Percentiles rank a stretch among this genome's conserved stretches.
phyloP scores from a whole-genome alignment of 352 stramenopile species.

The Hyaloperonospora arabidopsidis region DNA sequence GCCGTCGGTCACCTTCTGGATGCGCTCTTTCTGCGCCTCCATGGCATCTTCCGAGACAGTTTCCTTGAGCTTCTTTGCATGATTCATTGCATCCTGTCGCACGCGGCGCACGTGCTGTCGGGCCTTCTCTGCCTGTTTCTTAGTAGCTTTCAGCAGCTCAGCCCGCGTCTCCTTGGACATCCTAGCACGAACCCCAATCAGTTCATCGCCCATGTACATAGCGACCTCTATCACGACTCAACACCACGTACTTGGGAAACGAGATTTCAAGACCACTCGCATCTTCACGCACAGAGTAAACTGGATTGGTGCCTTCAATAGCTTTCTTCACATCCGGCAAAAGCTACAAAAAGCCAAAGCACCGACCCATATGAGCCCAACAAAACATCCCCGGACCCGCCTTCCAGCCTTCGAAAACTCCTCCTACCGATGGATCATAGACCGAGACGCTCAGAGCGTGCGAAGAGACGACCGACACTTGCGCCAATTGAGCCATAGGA shows the following conservation, averaged over 20 bases:
- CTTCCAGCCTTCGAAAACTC: background rate
- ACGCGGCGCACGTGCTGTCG: conserved; percentile 78
- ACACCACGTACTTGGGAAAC: conserved; percentile 64
- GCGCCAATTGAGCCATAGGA: conserved; percentile 63
- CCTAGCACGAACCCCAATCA: conserved; percentile 26
- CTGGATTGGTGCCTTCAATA: conserved; percentile 67
- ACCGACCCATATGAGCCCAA: background rate
- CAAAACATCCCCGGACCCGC: background rate
- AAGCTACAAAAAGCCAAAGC: conserved; percentile 29
- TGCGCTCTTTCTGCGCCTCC: conserved; percentile 64
- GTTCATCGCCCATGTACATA: background rate
- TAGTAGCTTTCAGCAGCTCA: conserved; percentile 67
- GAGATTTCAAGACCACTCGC: conserved; percentile 59
- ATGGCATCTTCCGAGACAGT: conserved; percentile 69
- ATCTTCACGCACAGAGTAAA: conserved; percentile 68
- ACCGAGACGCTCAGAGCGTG: conserved; percentile 65
- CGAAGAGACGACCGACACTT: conserved; percentile 57
- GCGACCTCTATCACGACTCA: background rate
- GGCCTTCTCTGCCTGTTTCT: conserved; percentile 78
- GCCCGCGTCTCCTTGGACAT: conserved; percentile 81
- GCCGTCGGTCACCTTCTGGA: conserved; percentile 77
- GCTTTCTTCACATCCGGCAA: conserved; percentile 62
- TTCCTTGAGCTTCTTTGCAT: conserved; percentile 79
- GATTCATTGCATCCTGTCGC: conserved; percentile 79
- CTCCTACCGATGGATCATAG: conserved; percentile 70